These are phyloP conservation scores for Sarcodon sp. DNA, from an alignment of 768 basidiomycete genomes.

Conservation along the genomic window DNA sequence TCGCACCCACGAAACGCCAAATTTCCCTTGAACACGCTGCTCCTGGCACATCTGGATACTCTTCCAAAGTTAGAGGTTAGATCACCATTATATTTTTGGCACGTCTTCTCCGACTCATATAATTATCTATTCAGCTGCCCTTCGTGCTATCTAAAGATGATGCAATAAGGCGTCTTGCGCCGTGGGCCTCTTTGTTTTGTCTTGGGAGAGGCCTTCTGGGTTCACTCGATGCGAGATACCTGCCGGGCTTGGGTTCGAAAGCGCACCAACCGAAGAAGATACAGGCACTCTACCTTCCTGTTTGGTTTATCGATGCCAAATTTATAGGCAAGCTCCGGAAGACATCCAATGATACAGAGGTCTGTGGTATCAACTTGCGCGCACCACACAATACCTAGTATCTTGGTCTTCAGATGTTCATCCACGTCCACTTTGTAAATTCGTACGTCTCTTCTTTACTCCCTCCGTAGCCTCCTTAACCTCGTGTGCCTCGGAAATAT, in stretches of 20 bases:
- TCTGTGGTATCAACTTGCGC: conserved; percentile 10
- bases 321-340: conserved; percentile 22
- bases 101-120: too few species aligned
- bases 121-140: conserved; percentile 28
- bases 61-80: conserved; percentile 27
- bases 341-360: conserved; percentile 12
- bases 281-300: conserved; percentile 46
- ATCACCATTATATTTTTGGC: neutral
- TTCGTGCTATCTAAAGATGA: conserved; percentile 34
- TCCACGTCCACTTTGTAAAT: conserved; percentile 21
- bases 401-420: conserved; percentile 3
- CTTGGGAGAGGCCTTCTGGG: conserved; percentile 12
- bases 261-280: conserved; percentile 31
- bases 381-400: conserved; percentile 1
- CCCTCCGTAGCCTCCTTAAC: too few species aligned
- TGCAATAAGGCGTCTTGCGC: conserved; percentile 27
- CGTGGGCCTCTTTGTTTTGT: conserved; percentile 16
- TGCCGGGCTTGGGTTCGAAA: conserved; percentile 25
- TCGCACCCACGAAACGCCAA: neutral
- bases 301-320: conserved; percentile 49
- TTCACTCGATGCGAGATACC: conserved; percentile 21
- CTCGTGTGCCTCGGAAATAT: conserved; percentile 4
- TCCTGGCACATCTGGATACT: conserved; percentile 9
- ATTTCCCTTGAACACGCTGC: too few species aligned
- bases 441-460: conserved; percentile 26